Conservation (phyloP, 2,329 filamentous ascomycete species). For the Cercospora janseana region DNA sequence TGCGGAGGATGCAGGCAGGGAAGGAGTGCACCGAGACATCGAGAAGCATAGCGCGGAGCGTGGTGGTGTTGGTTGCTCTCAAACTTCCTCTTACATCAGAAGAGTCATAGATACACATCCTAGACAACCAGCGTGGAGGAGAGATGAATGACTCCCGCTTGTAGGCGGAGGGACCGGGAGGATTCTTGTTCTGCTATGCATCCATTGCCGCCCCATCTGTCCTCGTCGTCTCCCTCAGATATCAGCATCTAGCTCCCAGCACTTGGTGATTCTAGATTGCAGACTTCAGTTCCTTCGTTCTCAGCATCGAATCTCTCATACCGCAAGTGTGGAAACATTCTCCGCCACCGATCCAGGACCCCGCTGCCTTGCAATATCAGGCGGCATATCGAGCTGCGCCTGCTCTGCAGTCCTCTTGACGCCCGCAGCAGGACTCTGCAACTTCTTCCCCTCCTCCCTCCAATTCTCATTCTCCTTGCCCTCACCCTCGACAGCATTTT, state of each 20-base stretch:
- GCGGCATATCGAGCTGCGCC: slow-evolving; percentile 27
- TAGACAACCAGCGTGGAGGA: no score
- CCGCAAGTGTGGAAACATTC: slow-evolving; percentile 25
- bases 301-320: slow-evolving; percentile 6
- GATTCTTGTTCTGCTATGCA: background rate
- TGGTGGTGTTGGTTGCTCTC: no score
- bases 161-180: background rate
- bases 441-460: slow-evolving; percentile 19
- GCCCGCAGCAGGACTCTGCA: slow-evolving; percentile 20
- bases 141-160: no score
- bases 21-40: background rate
- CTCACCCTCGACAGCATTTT: slow-evolving; percentile 6
- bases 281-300: background rate
- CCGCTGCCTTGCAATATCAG: slow-evolving; percentile 25
- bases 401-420: slow-evolving; percentile 27
- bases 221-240: background rate
- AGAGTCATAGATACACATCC: no score
- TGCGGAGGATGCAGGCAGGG: background rate
- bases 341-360: slow-evolving; percentile 25
- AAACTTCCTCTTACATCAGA: no score
- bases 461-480: slow-evolving; percentile 51
- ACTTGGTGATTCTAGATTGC: slow-evolving; percentile 17
- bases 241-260: slow-evolving; percentile 16
- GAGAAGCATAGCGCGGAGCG: background rate
- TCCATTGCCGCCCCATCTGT: background rate